A percentile compares a stretch with the other conserved stretches of the same genome.
Conservation (phyloP, 179 eudicot species). For the Spergularia azorica region DNA sequence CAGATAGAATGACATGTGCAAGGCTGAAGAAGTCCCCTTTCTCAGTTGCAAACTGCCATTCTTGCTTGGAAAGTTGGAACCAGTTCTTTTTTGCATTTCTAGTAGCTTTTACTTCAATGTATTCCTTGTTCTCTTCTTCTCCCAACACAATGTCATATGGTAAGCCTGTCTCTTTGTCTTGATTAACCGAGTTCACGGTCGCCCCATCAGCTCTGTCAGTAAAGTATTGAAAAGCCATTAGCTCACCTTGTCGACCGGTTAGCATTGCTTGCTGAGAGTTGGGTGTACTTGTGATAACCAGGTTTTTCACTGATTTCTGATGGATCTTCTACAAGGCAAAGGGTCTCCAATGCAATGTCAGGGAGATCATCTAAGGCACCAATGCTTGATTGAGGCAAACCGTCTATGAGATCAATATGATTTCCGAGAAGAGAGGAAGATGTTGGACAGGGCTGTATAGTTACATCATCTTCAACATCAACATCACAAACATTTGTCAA, state of each 20-base stretch:
- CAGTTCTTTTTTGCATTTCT: constrained; percentile 7
- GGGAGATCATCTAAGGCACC: not conserved
- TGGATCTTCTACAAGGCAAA: not conserved
- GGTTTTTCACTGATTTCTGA: not conserved
- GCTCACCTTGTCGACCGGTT: constrained; percentile 14
- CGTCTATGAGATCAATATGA: not conserved
- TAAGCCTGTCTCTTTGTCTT: constrained; percentile 15
- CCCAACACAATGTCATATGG: constrained; percentile 13
- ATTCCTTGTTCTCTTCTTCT: constrained; percentile 14
- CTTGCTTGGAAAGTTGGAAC: not conserved
- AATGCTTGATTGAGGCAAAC: not conserved
- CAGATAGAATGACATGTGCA: constrained; percentile 6
- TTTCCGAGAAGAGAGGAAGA: not conserved
- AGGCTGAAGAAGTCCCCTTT: constrained; percentile 19
- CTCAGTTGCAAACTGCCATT: constrained; percentile 16
- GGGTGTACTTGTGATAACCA: not conserved
- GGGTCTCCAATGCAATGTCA: not conserved
- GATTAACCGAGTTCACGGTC: constrained; percentile 12
- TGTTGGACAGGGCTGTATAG: not conserved
- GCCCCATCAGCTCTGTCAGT: not conserved
- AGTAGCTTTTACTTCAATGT: constrained; percentile 21
- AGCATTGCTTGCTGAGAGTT: not conserved
- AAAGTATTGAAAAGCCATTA: not conserved
- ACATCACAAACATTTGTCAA: too few species aligned
- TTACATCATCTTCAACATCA: too few species aligned